Evolutionary conservation across 2,329 filamentous ascomycete genomes (phyloP).

Genomic region (Diaporthe vexans): DNA sequence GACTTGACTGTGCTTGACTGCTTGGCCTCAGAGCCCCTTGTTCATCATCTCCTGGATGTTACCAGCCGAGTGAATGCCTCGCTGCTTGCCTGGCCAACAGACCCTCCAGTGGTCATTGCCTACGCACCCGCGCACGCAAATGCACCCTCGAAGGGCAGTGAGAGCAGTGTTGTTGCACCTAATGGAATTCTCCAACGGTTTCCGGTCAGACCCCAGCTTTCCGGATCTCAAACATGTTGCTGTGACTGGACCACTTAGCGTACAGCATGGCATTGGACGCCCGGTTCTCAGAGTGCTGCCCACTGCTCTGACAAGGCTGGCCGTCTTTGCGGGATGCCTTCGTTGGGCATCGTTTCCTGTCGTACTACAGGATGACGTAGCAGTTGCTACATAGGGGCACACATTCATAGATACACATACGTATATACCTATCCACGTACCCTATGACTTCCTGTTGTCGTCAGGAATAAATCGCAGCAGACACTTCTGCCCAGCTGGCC

Average conservation of each 20-base stretch:
- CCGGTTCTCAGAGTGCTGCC: neutral
- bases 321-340: too few species aligned
- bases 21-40: conserved; percentile 15
- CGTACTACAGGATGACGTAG: neutral
- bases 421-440: too few species aligned
- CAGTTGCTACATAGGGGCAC: too few species aligned
- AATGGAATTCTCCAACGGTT: neutral
- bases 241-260: neutral
- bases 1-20: neutral
- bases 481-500: conserved; percentile 72
- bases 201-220: neutral
- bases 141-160: neutral
- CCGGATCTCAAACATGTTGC: too few species aligned
- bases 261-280: neutral
- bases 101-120: neutral
- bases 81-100: neutral
- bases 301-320: too few species aligned
- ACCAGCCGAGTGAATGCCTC: neutral
- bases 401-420: neutral
- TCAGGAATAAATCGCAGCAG: conserved; percentile 63
- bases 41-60: neutral
- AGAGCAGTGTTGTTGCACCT: neutral
- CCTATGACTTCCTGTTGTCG: neutral
- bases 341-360: neutral
- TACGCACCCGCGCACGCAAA: neutral